These are phyloP conservation scores for Chamaenerion angustifolium DNA, from an alignment of 345 rosid species.

Conservation along the genomic window DNA sequence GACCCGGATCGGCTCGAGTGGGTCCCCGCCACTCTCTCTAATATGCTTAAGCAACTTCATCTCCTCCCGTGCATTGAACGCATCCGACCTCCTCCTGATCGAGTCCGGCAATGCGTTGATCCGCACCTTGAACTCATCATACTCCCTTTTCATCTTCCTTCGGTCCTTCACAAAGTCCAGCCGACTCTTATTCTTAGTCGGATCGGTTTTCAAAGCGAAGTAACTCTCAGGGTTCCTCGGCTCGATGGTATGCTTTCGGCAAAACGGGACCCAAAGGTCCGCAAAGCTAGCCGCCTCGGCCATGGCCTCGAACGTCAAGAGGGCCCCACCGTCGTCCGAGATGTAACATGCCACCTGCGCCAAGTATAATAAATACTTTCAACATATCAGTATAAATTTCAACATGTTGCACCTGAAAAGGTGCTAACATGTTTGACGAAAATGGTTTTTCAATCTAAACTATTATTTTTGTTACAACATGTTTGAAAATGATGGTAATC, in stretches of 20 bases:
- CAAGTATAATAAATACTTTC: too few species aligned
- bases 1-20: conserved; percentile 50
- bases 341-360: conserved; percentile 53
- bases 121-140: conserved; percentile 88
- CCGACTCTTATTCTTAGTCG: conserved; percentile 80
- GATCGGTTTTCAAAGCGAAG: conserved; percentile 66
- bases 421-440: too few species aligned
- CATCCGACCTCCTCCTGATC: conserved; percentile 83
- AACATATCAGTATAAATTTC: too few species aligned
- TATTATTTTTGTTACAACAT: too few species aligned
- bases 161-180: conserved; percentile 82
- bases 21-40: conserved; percentile 66
- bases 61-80: conserved; percentile 92
- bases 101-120: conserved; percentile 83
- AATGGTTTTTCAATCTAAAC: too few species aligned
- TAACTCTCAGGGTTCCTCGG: conserved; percentile 82
- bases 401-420: too few species aligned
- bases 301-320: conserved; percentile 91
- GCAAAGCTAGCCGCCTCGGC: conserved; percentile 97
- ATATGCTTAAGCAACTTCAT: conserved; percentile 75
- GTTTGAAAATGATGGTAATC: too few species aligned
- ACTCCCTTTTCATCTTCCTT: conserved; percentile 72
- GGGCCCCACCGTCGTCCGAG: conserved; percentile 95
- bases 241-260: conserved; percentile 74
- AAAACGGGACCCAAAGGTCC: conserved; percentile 89